These are phyloP conservation scores for Moesziomyces parantarcticus DNA, from an alignment of 1,284 basidiomycete genomes.

Conservation along the genomic window DNA sequence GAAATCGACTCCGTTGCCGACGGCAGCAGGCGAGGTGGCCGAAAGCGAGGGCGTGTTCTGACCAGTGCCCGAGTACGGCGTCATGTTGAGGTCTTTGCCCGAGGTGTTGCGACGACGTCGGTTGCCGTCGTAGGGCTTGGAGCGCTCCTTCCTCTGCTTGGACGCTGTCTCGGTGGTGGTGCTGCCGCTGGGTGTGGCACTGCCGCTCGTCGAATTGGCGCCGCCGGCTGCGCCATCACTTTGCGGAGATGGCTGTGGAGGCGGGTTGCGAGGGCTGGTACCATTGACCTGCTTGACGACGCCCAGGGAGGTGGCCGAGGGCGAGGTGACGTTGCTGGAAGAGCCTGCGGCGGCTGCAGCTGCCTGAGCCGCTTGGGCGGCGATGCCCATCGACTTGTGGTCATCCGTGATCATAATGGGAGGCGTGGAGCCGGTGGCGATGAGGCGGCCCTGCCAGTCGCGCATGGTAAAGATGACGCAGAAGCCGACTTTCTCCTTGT, in stretches of 20 bases:
- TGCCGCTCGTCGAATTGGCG: constrained; percentile 27
- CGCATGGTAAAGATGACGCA: constrained; percentile 88
- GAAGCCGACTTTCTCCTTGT: constrained; percentile 96
- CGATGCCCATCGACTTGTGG: constrained; percentile 78
- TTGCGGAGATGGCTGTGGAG: constrained; percentile 10
- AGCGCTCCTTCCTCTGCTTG: constrained; percentile 44
- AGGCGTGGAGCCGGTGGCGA: constrained; percentile 84
- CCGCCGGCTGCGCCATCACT: constrained; percentile 14
- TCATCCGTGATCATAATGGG: constrained; percentile 97
- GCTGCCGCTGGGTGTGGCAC: constrained; percentile 39
- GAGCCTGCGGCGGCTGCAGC: constrained; percentile 33
- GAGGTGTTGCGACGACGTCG: constrained; percentile 51
- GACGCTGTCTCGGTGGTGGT: constrained; percentile 11
- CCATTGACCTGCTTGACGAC: constrained; percentile 40
- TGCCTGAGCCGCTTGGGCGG: constrained; percentile 27
- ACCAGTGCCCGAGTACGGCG: constrained; percentile 41
- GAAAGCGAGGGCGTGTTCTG: constrained; percentile 39
- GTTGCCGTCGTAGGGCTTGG: constrained; percentile 59
- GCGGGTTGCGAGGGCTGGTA: constrained; percentile 25
- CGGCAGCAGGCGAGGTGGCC: constrained; percentile 22
- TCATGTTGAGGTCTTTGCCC: constrained; percentile 51
- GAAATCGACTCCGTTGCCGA: constrained; percentile 34
- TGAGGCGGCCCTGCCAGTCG: constrained; percentile 80
- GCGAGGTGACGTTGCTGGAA: constrained; percentile 15
- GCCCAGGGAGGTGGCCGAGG: constrained; percentile 29